Evolutionary conservation across 2,329 filamentous ascomycete genomes (phyloP), one percentile per base, ranked within the genome.

Genomic region (Leptographium galeiforme): DNA sequence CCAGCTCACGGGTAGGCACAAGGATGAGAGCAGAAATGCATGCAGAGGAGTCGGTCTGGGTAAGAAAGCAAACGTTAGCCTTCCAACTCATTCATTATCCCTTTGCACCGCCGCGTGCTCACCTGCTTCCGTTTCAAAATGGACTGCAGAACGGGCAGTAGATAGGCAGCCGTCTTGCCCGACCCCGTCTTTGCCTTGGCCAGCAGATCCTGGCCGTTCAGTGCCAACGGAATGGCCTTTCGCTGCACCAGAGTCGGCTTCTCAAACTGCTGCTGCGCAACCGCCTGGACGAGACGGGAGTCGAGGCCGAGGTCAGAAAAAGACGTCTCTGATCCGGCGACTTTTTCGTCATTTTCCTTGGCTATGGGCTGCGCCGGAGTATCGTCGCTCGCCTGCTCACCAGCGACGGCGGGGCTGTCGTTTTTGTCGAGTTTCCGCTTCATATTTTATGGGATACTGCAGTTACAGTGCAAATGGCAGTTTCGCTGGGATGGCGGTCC

Each of bases 151-250:
- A 95, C 77, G 1, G 93, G 93, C 44, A 98, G 76, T 8, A 95
- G 73, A 66, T 97, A 97, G 50, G 93, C 91, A n/a, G 89, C 89
- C 12, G 93, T 98, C 75, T 98, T 98, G 60, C 93, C 93, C 5
- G 90, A 95, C 13, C 93, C 93, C 6, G 93, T 97, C 68, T 91
- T 94, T 40, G 91, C 89, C 64, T 91, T 89, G 53, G 89, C 90
- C 41, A 97, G 74, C 48, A 98, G 82, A 74, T 97, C 89, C 63
- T 88, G 84, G 13, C 93, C 91, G 58, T 89, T 82, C 18, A 97
- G 74, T 25, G 88, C 89, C 40, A 96, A 71, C 1, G 93, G 93
- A 57, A 98, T 95, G 1, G 88, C 87, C 67, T 85, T 84, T 44
- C 81, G 78, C 69, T 98, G 93, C 2, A 97, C 87, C 13, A 84